phyloP scores from a whole-genome alignment of 2,329 filamentous ascomycete genomes.

The Chaetomium globosum region DNA sequence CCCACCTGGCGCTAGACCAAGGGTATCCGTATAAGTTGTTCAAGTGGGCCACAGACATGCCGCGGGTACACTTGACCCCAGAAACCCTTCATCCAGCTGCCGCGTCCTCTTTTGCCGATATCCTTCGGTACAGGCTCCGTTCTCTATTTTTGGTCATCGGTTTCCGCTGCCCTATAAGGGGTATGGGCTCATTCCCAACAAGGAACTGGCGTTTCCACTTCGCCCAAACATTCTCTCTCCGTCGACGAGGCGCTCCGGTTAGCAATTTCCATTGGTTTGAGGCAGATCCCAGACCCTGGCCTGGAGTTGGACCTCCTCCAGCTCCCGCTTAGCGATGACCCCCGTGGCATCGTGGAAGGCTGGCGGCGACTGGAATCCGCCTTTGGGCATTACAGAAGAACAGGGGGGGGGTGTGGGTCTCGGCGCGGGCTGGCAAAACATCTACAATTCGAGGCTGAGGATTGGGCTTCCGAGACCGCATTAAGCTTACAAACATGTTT shows the following conservation, averaged over 20 bases:
- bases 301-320: conserved; percentile 3
- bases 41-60: background rate
- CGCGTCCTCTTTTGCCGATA: background rate
- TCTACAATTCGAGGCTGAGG: background rate
- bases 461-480: background rate
- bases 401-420: background rate
- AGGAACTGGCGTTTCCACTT: background rate
- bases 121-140: background rate
- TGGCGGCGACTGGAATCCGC: background rate
- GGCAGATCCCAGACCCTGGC: background rate
- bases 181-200: background rate
- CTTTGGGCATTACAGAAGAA: background rate
- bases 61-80: background rate
- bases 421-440: background rate
- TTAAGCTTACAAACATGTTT: no score
- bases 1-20: background rate
- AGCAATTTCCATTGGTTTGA: background rate
- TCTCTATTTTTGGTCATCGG: background rate
- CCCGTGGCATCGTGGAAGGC: background rate
- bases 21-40: background rate
- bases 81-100: background rate
- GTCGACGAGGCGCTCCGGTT: background rate
- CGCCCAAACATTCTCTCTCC: conserved; percentile 8
- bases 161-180: background rate
- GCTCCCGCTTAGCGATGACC: background rate